A percentile compares a stretch with the other conserved stretches of the same genome.
Conservation (phyloP, 2,329 filamentous ascomycete genomes). For the Fusarium odoratissimum region DNA sequence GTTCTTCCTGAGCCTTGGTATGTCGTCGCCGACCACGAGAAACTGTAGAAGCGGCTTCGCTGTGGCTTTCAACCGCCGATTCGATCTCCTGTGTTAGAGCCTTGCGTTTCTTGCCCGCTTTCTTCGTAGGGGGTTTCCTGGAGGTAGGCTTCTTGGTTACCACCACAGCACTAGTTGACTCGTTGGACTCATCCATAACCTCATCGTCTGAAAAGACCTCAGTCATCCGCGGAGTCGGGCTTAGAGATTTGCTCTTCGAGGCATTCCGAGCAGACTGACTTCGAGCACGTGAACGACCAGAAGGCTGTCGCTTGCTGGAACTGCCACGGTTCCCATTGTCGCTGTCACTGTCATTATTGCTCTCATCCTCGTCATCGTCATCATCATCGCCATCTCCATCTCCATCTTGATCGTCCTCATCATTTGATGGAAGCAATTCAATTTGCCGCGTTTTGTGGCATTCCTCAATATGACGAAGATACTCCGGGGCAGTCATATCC, state of each 20-base stretch:
- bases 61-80: not conserved
- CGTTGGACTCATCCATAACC: not conserved
- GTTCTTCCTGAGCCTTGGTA: not conserved
- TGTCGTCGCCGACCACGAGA: not conserved
- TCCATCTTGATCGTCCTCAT: not conserved
- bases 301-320: not conserved
- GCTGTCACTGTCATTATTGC: too few relatives aligned
- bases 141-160: not conserved
- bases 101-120: not conserved
- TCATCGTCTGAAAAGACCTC: not conserved
- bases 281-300: not conserved
- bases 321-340: too few relatives aligned
- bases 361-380: not conserved
- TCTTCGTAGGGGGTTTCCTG: not conserved
- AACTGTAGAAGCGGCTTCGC: slow-evolving; percentile 5
- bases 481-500: slow-evolving; percentile 19
- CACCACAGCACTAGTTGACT: not conserved
- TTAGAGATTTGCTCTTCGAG: not conserved
- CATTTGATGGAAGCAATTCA: not conserved
- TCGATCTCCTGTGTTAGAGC: not conserved
- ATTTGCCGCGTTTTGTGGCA: slow-evolving; percentile 8
- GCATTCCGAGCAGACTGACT: not conserved
- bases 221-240: not conserved
- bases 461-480: slow-evolving; percentile 3
- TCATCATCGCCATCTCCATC: not conserved